phyloP scores from a whole-genome alignment of 805 yeast genomes.

The Scheffersomyces stipitis region DNA sequence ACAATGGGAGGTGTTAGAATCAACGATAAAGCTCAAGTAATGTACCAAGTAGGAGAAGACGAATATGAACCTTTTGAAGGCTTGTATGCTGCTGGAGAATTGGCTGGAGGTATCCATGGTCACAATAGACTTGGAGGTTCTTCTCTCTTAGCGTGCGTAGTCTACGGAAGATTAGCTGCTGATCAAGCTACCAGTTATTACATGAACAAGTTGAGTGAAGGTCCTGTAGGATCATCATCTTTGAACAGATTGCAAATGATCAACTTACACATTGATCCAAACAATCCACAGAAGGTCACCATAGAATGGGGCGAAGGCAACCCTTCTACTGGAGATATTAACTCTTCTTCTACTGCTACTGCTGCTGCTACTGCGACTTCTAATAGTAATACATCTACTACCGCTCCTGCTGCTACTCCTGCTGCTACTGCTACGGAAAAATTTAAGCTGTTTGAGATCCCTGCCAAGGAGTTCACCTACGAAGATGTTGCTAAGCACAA shows the following conservation, averaged over 20 bases:
- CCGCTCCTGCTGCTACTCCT: slow-evolving; percentile 2
- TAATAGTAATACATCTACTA: background rate
- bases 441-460: slow-evolving; percentile 36
- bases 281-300: slow-evolving; percentile 27
- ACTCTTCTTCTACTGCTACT: background rate
- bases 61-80: slow-evolving; percentile 30
- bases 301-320: slow-evolving; percentile 29
- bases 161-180: slow-evolving; percentile 44
- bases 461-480: slow-evolving; percentile 45
- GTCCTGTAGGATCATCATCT: slow-evolving; percentile 13
- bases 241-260: slow-evolving; percentile 41
- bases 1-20: slow-evolving; percentile 72
- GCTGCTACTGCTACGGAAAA: background rate
- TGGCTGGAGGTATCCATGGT: slow-evolving; percentile 49
- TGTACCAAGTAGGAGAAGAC: slow-evolving; percentile 23
- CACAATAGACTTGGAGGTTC: slow-evolving; percentile 46
- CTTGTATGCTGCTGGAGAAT: slow-evolving; percentile 45
- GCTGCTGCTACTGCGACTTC: slow-evolving; percentile 1
- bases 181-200: slow-evolving; percentile 38
- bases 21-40: slow-evolving; percentile 43
- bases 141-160: slow-evolving; percentile 45
- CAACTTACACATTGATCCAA: slow-evolving; percentile 45
- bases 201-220: slow-evolving; percentile 27
- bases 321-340: background rate
- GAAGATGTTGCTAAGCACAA: slow-evolving; percentile 52